Evolutionary conservation across 495 filamentous ascomycete species (phyloP).

Genomic region (Neurospora sp.): DNA sequence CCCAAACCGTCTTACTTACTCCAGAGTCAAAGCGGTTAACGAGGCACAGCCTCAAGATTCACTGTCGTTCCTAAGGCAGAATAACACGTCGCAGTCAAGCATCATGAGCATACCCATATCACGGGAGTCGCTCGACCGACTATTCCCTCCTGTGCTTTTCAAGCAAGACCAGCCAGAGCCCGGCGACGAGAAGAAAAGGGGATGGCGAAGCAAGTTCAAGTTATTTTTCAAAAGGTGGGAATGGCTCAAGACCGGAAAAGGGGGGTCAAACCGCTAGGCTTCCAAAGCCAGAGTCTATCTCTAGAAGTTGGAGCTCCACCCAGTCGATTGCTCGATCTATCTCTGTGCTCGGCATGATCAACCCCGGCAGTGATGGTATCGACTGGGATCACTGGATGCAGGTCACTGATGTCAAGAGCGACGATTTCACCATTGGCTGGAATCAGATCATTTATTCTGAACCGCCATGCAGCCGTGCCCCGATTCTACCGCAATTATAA

Average conservation of each 20-base stretch:
- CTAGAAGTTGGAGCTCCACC: background rate
- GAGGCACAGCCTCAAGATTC: background rate
- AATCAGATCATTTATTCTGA: constrained; percentile 95
- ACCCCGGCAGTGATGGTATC: constrained; percentile 58
- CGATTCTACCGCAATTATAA: background rate
- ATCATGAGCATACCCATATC: background rate
- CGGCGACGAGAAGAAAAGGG: background rate
- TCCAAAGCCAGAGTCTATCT: background rate
- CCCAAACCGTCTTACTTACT: background rate
- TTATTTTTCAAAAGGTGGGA: background rate
- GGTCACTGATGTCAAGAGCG: constrained; percentile 87
- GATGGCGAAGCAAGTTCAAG: background rate
- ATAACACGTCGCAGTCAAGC: background rate
- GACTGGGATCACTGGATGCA: constrained; percentile 93
- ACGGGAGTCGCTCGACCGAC: background rate
- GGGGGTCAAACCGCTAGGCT: background rate
- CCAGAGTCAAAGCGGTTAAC: background rate
- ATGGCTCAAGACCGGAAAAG: background rate
- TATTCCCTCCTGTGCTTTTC: background rate
- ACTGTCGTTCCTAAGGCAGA: background rate
- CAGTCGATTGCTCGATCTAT: background rate
- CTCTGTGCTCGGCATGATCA: constrained; percentile 30
- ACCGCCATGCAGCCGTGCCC: background rate
- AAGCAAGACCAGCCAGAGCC: background rate
- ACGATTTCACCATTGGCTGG: constrained; percentile 69